phyloP scores from a whole-genome alignment of 768 basidiomycete species.

The Agrocybe praecox region DNA sequence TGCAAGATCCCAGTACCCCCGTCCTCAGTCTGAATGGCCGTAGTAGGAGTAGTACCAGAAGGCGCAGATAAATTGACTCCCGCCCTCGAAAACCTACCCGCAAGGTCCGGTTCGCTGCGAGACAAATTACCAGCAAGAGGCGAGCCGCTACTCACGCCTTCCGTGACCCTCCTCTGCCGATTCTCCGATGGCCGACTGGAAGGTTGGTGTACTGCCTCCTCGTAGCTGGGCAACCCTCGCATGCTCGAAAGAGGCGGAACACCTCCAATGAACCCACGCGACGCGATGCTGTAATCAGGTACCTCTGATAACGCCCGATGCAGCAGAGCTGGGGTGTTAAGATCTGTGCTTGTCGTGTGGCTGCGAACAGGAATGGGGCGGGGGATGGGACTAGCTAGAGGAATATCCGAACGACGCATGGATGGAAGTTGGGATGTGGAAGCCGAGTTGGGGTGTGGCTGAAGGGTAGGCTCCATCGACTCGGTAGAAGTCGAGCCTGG shows the following conservation, averaged over 20 bases:
- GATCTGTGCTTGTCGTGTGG: not conserved
- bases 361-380: not conserved
- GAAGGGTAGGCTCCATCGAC: not conserved
- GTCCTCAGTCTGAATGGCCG: not conserved
- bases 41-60: not conserved
- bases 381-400: slow-evolving; percentile 1
- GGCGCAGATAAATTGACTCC: not conserved
- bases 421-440: slow-evolving; percentile 9
- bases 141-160: no score
- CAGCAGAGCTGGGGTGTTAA: slow-evolving; percentile 36
- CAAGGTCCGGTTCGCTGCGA: not conserved
- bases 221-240: slow-evolving; percentile 84
- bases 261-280: slow-evolving; percentile 87
- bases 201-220: slow-evolving; percentile 49
- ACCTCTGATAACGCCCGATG: slow-evolving; percentile 75
- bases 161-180: not conserved
- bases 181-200: not conserved
- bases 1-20: slow-evolving; percentile 1
- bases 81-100: not conserved
- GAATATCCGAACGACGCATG: slow-evolving; percentile 2
- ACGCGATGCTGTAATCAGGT: slow-evolving; percentile 84
- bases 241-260: slow-evolving; percentile 82
- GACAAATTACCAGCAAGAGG: not conserved
- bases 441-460: not conserved
- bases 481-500: not conserved